Percentiles rank a stretch among this genome's conserved stretches.
These are phyloP conservation scores for Phlebopus sp. DNA, from an alignment of 1,284 basidiomycete genomes.

Conservation along the genomic window DNA sequence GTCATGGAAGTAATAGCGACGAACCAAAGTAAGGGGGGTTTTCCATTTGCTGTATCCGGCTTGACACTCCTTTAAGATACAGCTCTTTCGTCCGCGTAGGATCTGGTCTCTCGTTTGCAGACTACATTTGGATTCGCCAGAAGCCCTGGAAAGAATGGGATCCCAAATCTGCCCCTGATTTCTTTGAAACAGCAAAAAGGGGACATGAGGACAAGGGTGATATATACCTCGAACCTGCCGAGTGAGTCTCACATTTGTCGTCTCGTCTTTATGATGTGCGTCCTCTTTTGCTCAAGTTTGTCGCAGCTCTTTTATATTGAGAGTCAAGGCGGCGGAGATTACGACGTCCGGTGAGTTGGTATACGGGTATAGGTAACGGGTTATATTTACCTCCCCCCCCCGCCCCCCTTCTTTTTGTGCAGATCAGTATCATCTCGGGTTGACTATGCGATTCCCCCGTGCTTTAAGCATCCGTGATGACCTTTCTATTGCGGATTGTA, in stretches of 20 bases:
- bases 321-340: constrained; percentile 90
- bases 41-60: constrained; percentile 2
- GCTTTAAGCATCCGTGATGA: constrained; percentile 79
- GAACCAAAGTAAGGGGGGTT: constrained; percentile 54
- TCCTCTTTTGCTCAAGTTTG: constrained; percentile 1
- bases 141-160: constrained; percentile 77
- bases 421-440: constrained; percentile 74
- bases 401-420: background rate
- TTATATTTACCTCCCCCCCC: background rate
- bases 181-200: constrained; percentile 57
- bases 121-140: constrained; percentile 77
- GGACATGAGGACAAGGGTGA: constrained; percentile 76
- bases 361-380: background rate
- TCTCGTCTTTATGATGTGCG: background rate
- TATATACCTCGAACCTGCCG: constrained; percentile 74
- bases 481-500: constrained; percentile 63
- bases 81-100: constrained; percentile 84
- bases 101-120: constrained; percentile 78
- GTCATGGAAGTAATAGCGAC: constrained; percentile 51
- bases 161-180: constrained; percentile 59
- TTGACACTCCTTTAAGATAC: constrained; percentile 46
- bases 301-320: constrained; percentile 78
- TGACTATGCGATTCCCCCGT: constrained; percentile 86
- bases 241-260: constrained; percentile 50
- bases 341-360: constrained; percentile 56